Evolutionary conservation across 2,329 filamentous ascomycete species (phyloP), one percentile per base, ranked within the genome.

Genomic region (Neofusicoccum cordaticola): DNA sequence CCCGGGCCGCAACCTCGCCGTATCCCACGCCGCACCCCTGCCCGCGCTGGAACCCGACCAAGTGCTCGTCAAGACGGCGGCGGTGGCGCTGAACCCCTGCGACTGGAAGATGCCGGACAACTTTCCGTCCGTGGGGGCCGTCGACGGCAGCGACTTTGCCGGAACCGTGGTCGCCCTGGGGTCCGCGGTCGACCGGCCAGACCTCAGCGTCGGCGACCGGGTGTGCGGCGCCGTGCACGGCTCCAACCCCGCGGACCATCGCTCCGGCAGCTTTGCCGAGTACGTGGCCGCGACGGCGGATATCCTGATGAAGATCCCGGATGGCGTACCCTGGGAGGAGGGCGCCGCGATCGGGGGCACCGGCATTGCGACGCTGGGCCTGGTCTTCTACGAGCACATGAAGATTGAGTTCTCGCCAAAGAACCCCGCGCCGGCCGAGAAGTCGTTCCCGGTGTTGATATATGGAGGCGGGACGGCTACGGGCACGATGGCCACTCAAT

Each of bases 401-500:
- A 22, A 22, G 22, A 22, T 22, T 22, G 22, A 22, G 22, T 22
- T 22, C 22, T 22, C 22, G 22, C 22, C 22, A 22, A 22, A 22
- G 22, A 22, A 22, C 2, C 22, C 22, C 22, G 22, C 22, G 31
- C 31, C 51, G 9, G 41, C 41, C 13, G 15, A 8, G 34, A 41
- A 22, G 15, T 8, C 41, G 13, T 4, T 17, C 41, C 12, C 11
- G 12, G 41, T 44, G 41, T 15, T 44, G 11, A n/a, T 44, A n/a
- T 44, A n/a, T 51, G 83, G 82, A 1, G 83, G 81, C 1, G 73
- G 71, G 35, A 81, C 81, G 1, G 72, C 80, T 0, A 78, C 73
- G 0, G 83, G 82, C 0, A 79, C 78, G 0, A 70, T 78, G 62
- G 81, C 79, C 0, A 76, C 82, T 2, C 82, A 85, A 67, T 47